Percentiles rank a stretch among this genome's conserved stretches.
Conservation (phyloP, 176 grass and related monocot species). For the Carex kokanica region DNA sequence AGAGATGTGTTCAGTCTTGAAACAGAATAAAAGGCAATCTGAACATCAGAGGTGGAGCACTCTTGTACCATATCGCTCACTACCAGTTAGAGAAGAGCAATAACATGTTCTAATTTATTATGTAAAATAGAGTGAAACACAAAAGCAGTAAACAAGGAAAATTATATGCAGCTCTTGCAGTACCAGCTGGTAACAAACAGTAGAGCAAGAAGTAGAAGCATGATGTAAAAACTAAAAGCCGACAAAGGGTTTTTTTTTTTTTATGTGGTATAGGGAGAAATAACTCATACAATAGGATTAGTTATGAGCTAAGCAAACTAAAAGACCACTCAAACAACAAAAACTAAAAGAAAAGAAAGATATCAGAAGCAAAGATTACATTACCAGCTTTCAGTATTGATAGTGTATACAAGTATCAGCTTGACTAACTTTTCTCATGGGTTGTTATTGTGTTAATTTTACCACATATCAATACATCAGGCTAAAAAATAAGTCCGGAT, state of each 20-base stretch:
- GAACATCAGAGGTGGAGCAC: not conserved
- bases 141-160: slow-evolving; percentile 5
- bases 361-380: not conserved
- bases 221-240: not conserved
- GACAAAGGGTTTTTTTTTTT: not conserved
- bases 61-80: not conserved
- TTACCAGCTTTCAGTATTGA: not conserved
- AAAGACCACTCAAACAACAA: not conserved
- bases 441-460: not conserved
- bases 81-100: not conserved
- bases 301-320: not conserved
- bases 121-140: not conserved
- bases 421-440: not conserved
- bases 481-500: not conserved
- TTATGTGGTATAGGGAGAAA: not conserved
- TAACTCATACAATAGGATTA: not conserved
- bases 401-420: not conserved
- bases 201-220: not conserved
- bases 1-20: not conserved
- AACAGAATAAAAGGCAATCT: not conserved
- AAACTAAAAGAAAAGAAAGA: not conserved
- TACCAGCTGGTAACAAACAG: not conserved
- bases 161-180: not conserved
- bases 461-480: not conserved
- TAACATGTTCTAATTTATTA: no score